Percentiles rank a stretch among this genome's conserved stretches.
phyloP scores from a whole-genome alignment of 192 early-diverging fungal genomes.

The Lobosporangium transversale region DNA sequence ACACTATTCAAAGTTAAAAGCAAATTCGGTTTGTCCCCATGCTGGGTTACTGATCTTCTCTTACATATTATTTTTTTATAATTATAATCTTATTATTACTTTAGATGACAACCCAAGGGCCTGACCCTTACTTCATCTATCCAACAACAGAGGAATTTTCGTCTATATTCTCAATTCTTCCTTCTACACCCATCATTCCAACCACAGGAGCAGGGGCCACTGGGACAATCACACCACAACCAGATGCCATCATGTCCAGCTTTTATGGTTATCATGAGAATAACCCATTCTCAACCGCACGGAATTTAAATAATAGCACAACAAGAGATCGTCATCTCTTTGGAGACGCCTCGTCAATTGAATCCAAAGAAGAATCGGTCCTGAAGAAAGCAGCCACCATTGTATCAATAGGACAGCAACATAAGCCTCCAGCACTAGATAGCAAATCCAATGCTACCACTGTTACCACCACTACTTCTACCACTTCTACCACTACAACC shows the following conservation, averaged over 20 bases:
- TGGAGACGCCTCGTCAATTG: constrained; percentile 36
- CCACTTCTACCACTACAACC: background rate
- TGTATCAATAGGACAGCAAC: background rate
- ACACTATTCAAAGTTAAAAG: too few relatives aligned
- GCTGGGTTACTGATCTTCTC: too few relatives aligned
- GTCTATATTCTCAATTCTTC: constrained; percentile 59
- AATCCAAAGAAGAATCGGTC: constrained; percentile 27
- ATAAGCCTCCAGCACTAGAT: background rate
- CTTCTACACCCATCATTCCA: constrained; percentile 54
- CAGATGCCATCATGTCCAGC: constrained; percentile 26
- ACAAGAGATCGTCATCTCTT: constrained; percentile 36
- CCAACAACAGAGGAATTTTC: constrained; percentile 57
- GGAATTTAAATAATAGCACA: constrained; percentile 16
- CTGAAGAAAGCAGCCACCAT: background rate
- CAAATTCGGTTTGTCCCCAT: too few relatives aligned
- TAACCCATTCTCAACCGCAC: constrained; percentile 38
- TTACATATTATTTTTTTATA: background rate
- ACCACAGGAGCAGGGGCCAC: constrained; percentile 13
- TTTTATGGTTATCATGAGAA: constrained; percentile 49
- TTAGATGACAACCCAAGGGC: constrained; percentile 58
- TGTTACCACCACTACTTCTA: background rate
- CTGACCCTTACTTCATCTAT: constrained; percentile 60
- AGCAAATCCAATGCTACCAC: background rate
- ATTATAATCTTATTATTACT: too few relatives aligned
- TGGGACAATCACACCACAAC: constrained; percentile 24